Evolutionary conservation across 108 stramenopile species (phyloP).

Genomic region (Conticribra weissflogii): DNA sequence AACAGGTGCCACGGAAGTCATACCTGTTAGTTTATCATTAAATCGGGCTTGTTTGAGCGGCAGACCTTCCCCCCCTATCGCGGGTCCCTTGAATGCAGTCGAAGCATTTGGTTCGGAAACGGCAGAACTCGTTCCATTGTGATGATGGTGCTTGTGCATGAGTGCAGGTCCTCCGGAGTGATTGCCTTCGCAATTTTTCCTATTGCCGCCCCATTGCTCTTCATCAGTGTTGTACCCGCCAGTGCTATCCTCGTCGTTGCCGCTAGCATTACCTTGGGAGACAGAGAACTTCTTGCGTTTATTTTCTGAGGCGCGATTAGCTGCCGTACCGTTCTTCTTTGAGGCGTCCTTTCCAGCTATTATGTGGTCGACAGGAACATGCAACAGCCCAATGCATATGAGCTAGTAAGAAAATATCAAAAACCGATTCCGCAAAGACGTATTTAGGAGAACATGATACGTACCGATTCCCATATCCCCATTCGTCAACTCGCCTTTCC

Average conservation of each 20-base stretch:
- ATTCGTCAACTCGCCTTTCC: too few species aligned
- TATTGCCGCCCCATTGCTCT: conserved; percentile 33
- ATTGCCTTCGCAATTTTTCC: conserved; percentile 11
- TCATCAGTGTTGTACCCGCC: conserved; percentile 52
- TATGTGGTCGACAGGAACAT: too few species aligned
- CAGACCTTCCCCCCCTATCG: conserved; percentile 11
- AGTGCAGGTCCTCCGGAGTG: neutral
- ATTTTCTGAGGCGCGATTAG: too few species aligned
- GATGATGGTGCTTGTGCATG: conserved; percentile 22
- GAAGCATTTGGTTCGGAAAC: conserved; percentile 3
- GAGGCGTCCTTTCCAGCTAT: too few species aligned
- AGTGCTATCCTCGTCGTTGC: conserved; percentile 36
- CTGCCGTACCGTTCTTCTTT: too few species aligned
- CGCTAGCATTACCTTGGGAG: conserved; percentile 13
- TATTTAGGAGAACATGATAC: too few species aligned
- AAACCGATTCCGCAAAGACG: too few species aligned
- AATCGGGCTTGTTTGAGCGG: conserved; percentile 43
- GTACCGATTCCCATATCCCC: too few species aligned
- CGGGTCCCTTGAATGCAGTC: conserved; percentile 1
- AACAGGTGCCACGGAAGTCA: neutral
- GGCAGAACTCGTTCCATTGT: neutral
- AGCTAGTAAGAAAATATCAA: too few species aligned
- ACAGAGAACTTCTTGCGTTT: conserved; percentile 35
- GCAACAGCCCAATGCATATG: too few species aligned
- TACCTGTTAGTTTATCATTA: conserved; percentile 18